Conservation (phyloP, 768 basidiomycete genomes). For the Leccinellum rugosiceps region DNA sequence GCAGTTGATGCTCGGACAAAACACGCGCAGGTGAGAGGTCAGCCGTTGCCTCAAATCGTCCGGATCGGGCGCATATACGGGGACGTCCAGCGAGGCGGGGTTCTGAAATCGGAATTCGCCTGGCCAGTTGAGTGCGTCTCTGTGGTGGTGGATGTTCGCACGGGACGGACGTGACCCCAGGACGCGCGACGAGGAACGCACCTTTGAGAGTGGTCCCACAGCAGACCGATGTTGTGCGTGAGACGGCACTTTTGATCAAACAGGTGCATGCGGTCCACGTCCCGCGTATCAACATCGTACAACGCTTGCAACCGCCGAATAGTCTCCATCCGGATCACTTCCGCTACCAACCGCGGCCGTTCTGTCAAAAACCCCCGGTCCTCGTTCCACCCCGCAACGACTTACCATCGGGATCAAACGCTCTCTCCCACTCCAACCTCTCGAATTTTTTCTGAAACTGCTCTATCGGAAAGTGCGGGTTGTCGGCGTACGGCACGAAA, state of each 20-base stretch:
- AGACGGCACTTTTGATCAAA: constrained; percentile 21
- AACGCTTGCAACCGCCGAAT: constrained; percentile 35
- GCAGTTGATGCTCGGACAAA: constrained; percentile 49
- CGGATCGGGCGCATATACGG: constrained; percentile 12
- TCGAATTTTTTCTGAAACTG: constrained; percentile 14
- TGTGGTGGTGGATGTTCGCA: constrained; percentile 9
- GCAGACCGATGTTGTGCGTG: constrained; percentile 33
- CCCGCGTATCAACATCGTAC: constrained; percentile 28
- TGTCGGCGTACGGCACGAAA: constrained; percentile 46
- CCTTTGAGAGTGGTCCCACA: constrained; percentile 46
- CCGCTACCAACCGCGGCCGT: constrained; percentile 32
- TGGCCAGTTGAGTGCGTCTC: constrained; percentile 41
- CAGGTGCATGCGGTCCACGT: constrained; percentile 37
- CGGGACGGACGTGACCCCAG: too few relatives aligned
- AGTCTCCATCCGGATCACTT: constrained; percentile 47
- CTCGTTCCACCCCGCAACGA: too few relatives aligned
- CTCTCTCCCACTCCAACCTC: constrained; percentile 35
- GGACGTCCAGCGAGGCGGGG: neutral
- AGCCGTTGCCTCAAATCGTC: constrained; percentile 34
- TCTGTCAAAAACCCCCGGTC: too few relatives aligned
- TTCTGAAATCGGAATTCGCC: constrained; percentile 12
- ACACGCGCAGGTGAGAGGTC: constrained; percentile 30
- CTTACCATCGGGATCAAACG: constrained; percentile 50
- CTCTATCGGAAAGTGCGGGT: constrained; percentile 33
- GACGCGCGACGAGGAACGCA: constrained; percentile 7